A percentile compares a stretch with the other conserved stretches of the same genome.
Evolutionary conservation across 1,139 yeast genomes (phyloP).

Genomic region (Lodderomyces margitis): DNA sequence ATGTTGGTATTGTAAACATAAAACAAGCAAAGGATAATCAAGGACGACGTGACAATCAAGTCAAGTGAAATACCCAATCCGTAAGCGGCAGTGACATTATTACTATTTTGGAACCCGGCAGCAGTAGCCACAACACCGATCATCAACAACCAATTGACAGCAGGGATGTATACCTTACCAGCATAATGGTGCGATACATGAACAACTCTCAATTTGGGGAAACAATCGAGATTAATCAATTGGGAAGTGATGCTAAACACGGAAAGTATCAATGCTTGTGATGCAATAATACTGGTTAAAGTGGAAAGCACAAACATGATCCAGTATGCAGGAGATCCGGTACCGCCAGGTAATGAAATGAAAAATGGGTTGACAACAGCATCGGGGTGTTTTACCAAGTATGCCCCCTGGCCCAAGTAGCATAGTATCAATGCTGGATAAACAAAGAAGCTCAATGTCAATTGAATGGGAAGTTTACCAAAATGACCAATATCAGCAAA

Average conservation of each 20-base stretch:
- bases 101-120: slow-evolving; percentile 50
- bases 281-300: slow-evolving; percentile 55
- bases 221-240: slow-evolving; percentile 51
- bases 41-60: slow-evolving; percentile 48
- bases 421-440: slow-evolving; percentile 51
- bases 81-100: slow-evolving; percentile 56
- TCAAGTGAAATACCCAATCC: slow-evolving; percentile 59
- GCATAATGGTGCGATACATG: slow-evolving; percentile 43
- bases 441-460: slow-evolving; percentile 45
- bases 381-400: slow-evolving; percentile 39
- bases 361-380: slow-evolving; percentile 44
- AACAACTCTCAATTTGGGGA: slow-evolving; percentile 46
- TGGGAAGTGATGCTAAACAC: slow-evolving; percentile 54
- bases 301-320: slow-evolving; percentile 52
- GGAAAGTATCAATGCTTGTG: slow-evolving; percentile 58
- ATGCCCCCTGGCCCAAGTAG: slow-evolving; percentile 61
- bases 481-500: slow-evolving; percentile 63
- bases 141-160: slow-evolving; percentile 48
- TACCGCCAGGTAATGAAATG: slow-evolving; percentile 50
- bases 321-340: slow-evolving; percentile 47
- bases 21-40: slow-evolving; percentile 45
- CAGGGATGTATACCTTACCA: slow-evolving; percentile 54
- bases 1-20: slow-evolving; percentile 43
- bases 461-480: slow-evolving; percentile 48
- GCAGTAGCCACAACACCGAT: slow-evolving; percentile 49